Percentiles rank a stretch among this genome's conserved stretches.
phyloP scores from a whole-genome alignment of 179 eudicot genomes.

The Gypsophila paniculata region DNA sequence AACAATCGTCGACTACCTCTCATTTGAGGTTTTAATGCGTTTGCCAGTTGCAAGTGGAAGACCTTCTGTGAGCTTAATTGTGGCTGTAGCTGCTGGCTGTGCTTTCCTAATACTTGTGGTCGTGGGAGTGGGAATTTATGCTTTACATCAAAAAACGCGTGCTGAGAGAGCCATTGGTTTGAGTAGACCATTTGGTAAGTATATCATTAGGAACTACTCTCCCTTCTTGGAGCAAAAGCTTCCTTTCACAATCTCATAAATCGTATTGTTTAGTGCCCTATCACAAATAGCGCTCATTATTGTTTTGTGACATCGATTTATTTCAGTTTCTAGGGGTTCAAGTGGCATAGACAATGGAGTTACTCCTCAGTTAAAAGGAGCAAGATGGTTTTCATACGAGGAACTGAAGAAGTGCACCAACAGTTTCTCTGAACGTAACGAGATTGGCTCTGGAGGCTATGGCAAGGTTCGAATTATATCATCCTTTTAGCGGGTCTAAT shows the following conservation, averaged over 20 bases:
- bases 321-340: conserved; percentile 75
- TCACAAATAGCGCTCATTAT: neutral
- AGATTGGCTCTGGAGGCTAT: conserved; percentile 88
- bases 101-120: conserved; percentile 49
- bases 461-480: conserved; percentile 55
- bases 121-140: conserved; percentile 61
- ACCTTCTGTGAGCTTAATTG: conserved; percentile 41
- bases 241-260: neutral
- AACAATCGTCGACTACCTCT: neutral
- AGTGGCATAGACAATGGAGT: conserved; percentile 73
- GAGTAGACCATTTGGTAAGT: conserved; percentile 82
- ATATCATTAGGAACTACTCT: neutral
- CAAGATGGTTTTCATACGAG: conserved; percentile 93
- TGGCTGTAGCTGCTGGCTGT: conserved; percentile 51
- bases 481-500: conserved; percentile 4
- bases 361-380: conserved; percentile 86
- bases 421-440: conserved; percentile 60
- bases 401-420: conserved; percentile 77
- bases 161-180: conserved; percentile 80
- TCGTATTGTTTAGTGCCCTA: neutral
- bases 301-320: conserved; percentile 4
- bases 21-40: neutral
- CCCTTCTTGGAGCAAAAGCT: neutral
- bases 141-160: conserved; percentile 68
- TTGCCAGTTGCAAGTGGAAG: conserved; percentile 37